A percentile compares a stretch with the other conserved stretches of the same genome.
Evolutionary conservation across 2,329 filamentous ascomycete species (phyloP).

Genomic region (Pestalotiopsis sp.): DNA sequence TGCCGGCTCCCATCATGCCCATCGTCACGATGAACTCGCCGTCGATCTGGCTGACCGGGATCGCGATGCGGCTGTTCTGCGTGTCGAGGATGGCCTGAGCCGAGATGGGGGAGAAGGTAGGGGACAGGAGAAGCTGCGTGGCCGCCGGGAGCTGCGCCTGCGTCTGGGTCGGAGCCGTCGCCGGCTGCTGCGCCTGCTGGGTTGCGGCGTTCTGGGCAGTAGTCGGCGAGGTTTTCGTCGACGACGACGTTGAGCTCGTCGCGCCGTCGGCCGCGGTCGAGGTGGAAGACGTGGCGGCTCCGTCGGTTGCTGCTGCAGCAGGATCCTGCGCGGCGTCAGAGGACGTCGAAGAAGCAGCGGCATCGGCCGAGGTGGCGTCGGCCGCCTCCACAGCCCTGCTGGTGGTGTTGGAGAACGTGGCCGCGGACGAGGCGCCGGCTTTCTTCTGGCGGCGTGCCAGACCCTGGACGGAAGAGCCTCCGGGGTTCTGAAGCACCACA

Average conservation of each 20-base stretch:
- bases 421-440: not conserved
- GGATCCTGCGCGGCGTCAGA: not conserved
- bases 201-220: slow-evolving; percentile 1
- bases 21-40: slow-evolving; percentile 25
- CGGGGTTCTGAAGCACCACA: slow-evolving; percentile 22
- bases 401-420: not conserved
- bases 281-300: not conserved
- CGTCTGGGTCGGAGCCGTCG: slow-evolving; percentile 7
- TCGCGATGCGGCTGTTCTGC: slow-evolving; percentile 22
- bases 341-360: not conserved
- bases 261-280: not conserved
- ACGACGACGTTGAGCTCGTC: not conserved
- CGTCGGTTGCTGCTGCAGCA: not conserved
- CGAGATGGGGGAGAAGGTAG: slow-evolving; percentile 23
- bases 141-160: slow-evolving; percentile 17
- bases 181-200: slow-evolving; percentile 15
- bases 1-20: slow-evolving; percentile 16
- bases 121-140: slow-evolving; percentile 21
- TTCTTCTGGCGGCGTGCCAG: not conserved
- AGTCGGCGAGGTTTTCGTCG: not conserved
- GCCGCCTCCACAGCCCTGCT: not conserved
- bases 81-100: slow-evolving; percentile 20
- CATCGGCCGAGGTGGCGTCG: not conserved
- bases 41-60: slow-evolving; percentile 22
- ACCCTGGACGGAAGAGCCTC: slow-evolving; percentile 16